Evolutionary conservation across 83 land plant genomes (phyloP), one percentile per base, ranked within the genome.

Genomic region (Isoetes engelmannii): DNA sequence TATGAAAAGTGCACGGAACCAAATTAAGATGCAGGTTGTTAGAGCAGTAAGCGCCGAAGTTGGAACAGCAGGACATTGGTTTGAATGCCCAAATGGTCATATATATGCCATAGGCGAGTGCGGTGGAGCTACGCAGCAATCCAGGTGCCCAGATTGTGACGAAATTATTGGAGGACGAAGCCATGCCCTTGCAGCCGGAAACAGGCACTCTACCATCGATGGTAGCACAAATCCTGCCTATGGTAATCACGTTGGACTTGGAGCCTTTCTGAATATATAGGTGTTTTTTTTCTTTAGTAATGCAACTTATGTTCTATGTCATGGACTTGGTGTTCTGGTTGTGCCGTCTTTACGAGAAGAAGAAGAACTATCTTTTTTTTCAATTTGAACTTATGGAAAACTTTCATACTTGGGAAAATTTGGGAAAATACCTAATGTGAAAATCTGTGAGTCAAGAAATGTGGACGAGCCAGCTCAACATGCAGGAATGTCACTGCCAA

Each of bases 81-180:
- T 70, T 47, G 44, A 75, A 43, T 75, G 78, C 48, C 78, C 75
- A 15, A 75, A 69, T 42, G 78, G 78, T 15, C 78, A 75, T 54
- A 70, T 48, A 74, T 75, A 75, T 21, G 67, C 46, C 8, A 68
- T 75, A 10, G 78, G 78, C 6, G 75, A 75, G 21, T 75, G 78
- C 19, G 78, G 78, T 0, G 67, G 58, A 5, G 48, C 78, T 4
- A 75, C 70, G 78, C 48, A 75, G 56, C 15, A 9, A 45, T 75
- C 78, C 4, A 46, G 57, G 28, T 75, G 78, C 56, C 75, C 75
- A 13, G 78, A 75, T 44, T 75, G 78, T 37, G 45, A 63, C 1
- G 74, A 17, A 17, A 17, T 15, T 5, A 69, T 70, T 0, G 78
- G 78, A 48, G 78, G 78, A 43, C 15, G 19, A 12, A 20, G 41